A percentile compares a stretch with the other conserved stretches of the same genome.
Conservation (phyloP, 352 stramenopile genomes). For the Phytophthora tubulina region DNA sequence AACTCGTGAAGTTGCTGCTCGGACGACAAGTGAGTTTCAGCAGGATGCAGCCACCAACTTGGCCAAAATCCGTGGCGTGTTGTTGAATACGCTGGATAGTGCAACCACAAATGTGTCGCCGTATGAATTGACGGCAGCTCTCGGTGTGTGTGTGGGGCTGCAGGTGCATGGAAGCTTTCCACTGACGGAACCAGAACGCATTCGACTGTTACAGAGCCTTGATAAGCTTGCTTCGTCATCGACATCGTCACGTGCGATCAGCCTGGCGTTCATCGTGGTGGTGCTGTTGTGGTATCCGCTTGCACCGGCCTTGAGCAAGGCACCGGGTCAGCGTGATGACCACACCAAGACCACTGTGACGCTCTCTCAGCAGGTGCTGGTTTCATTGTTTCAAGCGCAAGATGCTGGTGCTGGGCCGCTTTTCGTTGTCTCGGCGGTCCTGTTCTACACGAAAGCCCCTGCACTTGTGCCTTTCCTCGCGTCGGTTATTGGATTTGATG, state of each 20-base stretch:
- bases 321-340: constrained; percentile 68
- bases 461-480: constrained; percentile 62
- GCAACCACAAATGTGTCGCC: constrained; percentile 21
- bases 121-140: constrained; percentile 42
- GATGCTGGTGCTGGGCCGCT: constrained; percentile 57
- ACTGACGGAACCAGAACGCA: constrained; percentile 56
- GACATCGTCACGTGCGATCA: constrained; percentile 50
- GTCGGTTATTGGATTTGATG: constrained; percentile 49
- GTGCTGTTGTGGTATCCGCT: constrained; percentile 69
- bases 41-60: constrained; percentile 24
- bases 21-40: constrained; percentile 30
- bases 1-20: constrained; percentile 12
- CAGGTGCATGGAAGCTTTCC: constrained; percentile 59
- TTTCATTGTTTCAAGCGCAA: constrained; percentile 55
- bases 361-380: constrained; percentile 70
- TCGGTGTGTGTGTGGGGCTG: constrained; percentile 60
- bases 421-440: constrained; percentile 68
- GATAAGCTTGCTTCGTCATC: constrained; percentile 43
- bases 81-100: constrained; percentile 38
- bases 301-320: constrained; percentile 61
- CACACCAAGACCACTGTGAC: constrained; percentile 57
- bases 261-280: constrained; percentile 63
- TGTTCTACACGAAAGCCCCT: constrained; percentile 78
- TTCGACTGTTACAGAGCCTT: constrained; percentile 56
- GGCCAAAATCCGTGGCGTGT: constrained; percentile 22